A percentile compares a stretch with the other conserved stretches of the same genome.
Conservation (phyloP, 768 basidiomycete species). For the Tylopilus plumbeoviolaceoides region DNA sequence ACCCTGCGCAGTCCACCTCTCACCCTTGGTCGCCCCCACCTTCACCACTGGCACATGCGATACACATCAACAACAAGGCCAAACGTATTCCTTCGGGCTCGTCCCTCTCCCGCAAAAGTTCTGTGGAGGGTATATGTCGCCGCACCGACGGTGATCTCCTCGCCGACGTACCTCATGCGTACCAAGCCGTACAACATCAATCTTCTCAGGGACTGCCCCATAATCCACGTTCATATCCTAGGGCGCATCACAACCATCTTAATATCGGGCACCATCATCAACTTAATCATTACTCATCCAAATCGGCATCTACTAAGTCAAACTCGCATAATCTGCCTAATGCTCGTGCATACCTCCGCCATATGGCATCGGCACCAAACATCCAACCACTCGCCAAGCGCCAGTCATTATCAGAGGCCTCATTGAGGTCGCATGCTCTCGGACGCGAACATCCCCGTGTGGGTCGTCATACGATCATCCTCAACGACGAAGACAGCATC, state of each 20-base stretch:
- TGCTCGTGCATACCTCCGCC: constrained; percentile 66
- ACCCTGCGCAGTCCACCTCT: neutral
- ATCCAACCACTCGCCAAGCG: constrained; percentile 36
- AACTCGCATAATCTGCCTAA: constrained; percentile 43
- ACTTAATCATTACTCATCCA: constrained; percentile 24
- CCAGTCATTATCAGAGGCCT: constrained; percentile 29
- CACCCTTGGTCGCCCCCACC: constrained; percentile 23
- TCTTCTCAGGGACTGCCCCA: constrained; percentile 24
- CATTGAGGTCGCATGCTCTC: constrained; percentile 31
- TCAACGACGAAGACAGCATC: constrained; percentile 32
- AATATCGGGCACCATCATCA: constrained; percentile 21
- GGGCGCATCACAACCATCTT: constrained; percentile 19
- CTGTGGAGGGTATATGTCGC: constrained; percentile 20
- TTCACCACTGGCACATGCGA: constrained; percentile 21
- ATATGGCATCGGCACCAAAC: constrained; percentile 62
- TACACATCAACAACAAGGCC: constrained; percentile 8
- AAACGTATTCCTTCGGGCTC: constrained; percentile 12
- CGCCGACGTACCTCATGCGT: constrained; percentile 6
- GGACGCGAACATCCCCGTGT: constrained; percentile 22
- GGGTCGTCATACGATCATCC: constrained; percentile 28
- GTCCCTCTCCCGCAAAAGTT: constrained; percentile 17
- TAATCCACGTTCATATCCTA: constrained; percentile 17
- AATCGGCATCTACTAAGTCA: constrained; percentile 17
- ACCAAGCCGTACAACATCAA: constrained; percentile 14
- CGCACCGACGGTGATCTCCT: constrained; percentile 10